These are phyloP conservation scores for Pseudocercospora vitis DNA, from an alignment of 2,329 filamentous ascomycete genomes.

Conservation along the genomic window DNA sequence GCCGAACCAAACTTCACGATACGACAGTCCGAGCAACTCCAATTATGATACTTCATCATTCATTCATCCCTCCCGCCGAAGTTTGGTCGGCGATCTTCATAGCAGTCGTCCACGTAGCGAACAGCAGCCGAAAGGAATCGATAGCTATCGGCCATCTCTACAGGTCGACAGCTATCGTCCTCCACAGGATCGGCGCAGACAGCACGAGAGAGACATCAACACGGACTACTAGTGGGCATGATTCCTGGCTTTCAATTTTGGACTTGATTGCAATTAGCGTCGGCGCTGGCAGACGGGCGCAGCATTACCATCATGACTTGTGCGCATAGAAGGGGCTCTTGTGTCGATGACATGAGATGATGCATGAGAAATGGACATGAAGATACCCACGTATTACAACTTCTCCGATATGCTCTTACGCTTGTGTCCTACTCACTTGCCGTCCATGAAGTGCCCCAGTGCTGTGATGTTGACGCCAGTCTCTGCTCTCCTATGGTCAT, in stretches of 20 bases:
- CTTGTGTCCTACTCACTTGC: background rate
- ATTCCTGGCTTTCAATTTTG: background rate
- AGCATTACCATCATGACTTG: background rate
- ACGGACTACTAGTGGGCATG: background rate
- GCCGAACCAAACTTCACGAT: too few relatives aligned
- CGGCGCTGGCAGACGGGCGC: conserved; percentile 10
- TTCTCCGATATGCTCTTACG: background rate
- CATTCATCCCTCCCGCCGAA: conserved; percentile 1
- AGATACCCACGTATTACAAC: conserved; percentile 4
- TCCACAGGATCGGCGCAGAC: background rate
- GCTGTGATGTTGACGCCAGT: background rate
- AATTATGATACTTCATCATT: background rate
- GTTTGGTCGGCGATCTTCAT: background rate
- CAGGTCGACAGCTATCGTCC: background rate
- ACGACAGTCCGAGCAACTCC: background rate
- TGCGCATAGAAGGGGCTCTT: too few relatives aligned
- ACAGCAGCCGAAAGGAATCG: background rate
- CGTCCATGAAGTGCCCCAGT: background rate
- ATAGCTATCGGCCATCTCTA: conserved; percentile 1
- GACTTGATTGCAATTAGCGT: conserved; percentile 7
- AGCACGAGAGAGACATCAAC: background rate
- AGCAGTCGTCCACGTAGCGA: background rate
- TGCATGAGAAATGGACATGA: background rate
- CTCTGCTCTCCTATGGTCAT: background rate
- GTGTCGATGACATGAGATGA: too few relatives aligned